These are phyloP conservation scores for Blastomyces gilchristii DNA, from an alignment of 2,329 filamentous ascomycete genomes.

Conservation along the genomic window DNA sequence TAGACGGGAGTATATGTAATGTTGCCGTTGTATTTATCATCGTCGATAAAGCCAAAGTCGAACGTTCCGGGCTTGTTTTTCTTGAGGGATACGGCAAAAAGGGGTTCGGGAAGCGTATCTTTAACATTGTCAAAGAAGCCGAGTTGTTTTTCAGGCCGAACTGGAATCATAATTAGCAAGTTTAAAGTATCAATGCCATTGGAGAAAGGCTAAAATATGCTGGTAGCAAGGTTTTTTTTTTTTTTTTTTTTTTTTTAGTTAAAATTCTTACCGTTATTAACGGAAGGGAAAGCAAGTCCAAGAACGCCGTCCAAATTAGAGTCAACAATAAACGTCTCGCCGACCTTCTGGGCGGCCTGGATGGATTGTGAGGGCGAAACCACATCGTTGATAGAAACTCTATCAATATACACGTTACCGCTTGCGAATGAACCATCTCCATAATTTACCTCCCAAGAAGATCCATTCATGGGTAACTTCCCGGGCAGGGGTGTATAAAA, in stretches of 20 bases:
- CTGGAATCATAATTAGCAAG: constrained; percentile 7
- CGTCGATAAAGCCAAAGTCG: constrained; percentile 63
- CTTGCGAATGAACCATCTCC: constrained; percentile 54
- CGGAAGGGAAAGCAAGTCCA: constrained; percentile 48
- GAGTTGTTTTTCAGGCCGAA: constrained; percentile 39
- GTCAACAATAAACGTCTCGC: constrained; percentile 43
- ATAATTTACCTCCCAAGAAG: constrained; percentile 52
- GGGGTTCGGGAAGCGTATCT: constrained; percentile 47
- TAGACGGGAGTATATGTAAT: constrained; percentile 55
- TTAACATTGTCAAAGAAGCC: constrained; percentile 67
- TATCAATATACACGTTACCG: constrained; percentile 57
- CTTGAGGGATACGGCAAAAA: constrained; percentile 62
- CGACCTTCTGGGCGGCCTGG: constrained; percentile 53
- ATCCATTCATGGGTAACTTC: constrained; percentile 38
- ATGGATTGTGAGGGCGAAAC: constrained; percentile 53
- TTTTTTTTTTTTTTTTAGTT: neutral
- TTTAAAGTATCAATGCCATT: neutral
- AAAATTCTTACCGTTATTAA: constrained; percentile 41
- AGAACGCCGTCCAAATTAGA: constrained; percentile 49
- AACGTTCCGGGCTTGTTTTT: constrained; percentile 53
- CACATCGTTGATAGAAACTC: constrained; percentile 51
- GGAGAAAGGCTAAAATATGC: neutral
- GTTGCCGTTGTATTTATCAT: constrained; percentile 50
- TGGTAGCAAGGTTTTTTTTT: neutral
- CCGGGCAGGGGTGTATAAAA: constrained; percentile 47